phyloP scores from a whole-genome alignment of 2,329 filamentous ascomycete genomes.

The Xylaria sp. region DNA sequence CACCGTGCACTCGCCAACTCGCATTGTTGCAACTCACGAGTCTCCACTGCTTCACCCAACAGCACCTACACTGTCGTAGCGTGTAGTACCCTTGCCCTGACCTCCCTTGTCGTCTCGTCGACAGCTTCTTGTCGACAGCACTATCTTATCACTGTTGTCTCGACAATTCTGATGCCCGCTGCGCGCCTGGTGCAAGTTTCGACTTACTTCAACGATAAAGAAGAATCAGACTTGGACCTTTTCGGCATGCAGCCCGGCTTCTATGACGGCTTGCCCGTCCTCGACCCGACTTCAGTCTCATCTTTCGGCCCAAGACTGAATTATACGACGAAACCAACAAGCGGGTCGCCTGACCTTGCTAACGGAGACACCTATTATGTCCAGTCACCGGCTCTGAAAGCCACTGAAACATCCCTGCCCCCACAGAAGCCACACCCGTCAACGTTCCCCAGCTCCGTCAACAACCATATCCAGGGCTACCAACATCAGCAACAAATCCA shows the following conservation, averaged over 20 bases:
- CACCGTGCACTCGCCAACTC: neutral
- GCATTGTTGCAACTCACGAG: neutral
- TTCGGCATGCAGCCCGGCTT: slow-evolving; percentile 27
- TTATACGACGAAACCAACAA: slow-evolving; percentile 32
- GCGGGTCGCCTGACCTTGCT: slow-evolving; percentile 10
- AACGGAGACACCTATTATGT: slow-evolving; percentile 16
- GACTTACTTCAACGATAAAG: neutral
- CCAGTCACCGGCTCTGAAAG: slow-evolving; percentile 24
- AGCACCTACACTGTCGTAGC: no score
- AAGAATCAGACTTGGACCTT: slow-evolving; percentile 7
- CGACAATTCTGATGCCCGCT: neutral
- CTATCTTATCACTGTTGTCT: neutral
- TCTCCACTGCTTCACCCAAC: neutral
- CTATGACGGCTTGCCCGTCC: slow-evolving; percentile 31
- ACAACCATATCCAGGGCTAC: slow-evolving; percentile 23
- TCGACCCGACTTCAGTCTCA: slow-evolving; percentile 18
- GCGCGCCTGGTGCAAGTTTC: neutral
- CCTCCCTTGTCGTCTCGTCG: neutral
- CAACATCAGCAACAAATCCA: slow-evolving; percentile 24
- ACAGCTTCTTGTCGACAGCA: neutral
- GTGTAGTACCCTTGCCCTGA: neutral
- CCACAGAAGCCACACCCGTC: slow-evolving; percentile 14
- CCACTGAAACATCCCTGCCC: slow-evolving; percentile 20
- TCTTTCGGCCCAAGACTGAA: slow-evolving; percentile 15
- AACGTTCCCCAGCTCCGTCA: slow-evolving; percentile 7